Base-by-base conservation (phyloP, 257 asterid species). In the Galeopsis tetrahit region DNA sequence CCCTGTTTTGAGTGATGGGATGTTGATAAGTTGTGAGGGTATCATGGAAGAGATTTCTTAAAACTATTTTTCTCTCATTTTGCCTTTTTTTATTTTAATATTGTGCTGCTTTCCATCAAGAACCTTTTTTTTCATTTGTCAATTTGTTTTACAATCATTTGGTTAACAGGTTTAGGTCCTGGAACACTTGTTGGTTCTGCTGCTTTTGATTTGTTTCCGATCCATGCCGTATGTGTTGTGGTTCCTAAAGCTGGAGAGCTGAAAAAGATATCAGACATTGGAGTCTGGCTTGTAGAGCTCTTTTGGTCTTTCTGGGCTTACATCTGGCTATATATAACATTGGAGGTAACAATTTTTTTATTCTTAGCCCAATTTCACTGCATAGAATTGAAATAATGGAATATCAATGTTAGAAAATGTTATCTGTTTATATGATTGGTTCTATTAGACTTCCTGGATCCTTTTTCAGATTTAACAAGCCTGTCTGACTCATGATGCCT, bases 261-360 rank as follows among this genome's bases (percentile, higher is more conserved):
- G 73, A 93, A 91, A 76, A 94, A 91, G 84, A 91, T 94, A 86
- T 83, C 98, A 56, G 97, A 94, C 69, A 60, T 91, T 5, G 98
- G 98, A 63, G 95, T 94, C 57, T 94, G 97, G 98, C 85, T 94
- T 74, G 96, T 94, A 56, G 98, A 88, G 82, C 98, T 94, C 73
- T 82, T 94, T 81, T 94, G 98, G 97, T 94, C 98, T 75, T 91
- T 94, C 78, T 94, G 98, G 98, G 98, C 98, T 77, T 94, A 91
- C 83, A 76, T 89, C 75, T 94, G 98, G 98, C 91, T 94, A n/a
- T 94, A 94, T 69, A 86, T 94, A 65, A 94, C 89, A 35, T 70
- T 94, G 77, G 89, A 91, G 97, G 98, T 91, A 63, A 61, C 69
- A 61, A 49, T 34, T 34, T 59, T 39, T 58, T 71, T 62, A 43